phyloP scores from a whole-genome alignment of 2,329 filamentous ascomycete genomes.

The Thermothelomyces thermophilus region DNA sequence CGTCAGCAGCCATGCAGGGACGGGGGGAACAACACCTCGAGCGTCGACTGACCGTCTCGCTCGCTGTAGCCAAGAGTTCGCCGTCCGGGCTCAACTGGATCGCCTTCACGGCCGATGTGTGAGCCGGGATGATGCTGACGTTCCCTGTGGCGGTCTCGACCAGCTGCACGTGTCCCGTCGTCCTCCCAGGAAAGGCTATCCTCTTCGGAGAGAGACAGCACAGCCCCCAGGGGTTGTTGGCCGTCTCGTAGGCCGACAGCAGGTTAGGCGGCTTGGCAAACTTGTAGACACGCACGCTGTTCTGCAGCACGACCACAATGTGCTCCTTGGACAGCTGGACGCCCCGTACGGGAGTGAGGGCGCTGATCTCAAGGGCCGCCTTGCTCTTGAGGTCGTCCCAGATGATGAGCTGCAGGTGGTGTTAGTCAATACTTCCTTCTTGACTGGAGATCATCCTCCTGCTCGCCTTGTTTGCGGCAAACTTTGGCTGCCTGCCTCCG shows the following conservation, averaged over 20 bases:
- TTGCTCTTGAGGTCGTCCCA: conserved; percentile 84
- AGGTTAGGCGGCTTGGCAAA: conserved; percentile 68
- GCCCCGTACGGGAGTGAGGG: conserved; percentile 72
- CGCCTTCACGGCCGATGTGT: conserved; percentile 70
- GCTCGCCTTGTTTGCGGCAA: conserved; percentile 72
- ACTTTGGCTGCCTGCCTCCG: conserved; percentile 78
- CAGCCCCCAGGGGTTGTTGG: conserved; percentile 74
- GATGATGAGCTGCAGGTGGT: conserved; percentile 58
- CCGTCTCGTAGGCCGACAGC: conserved; percentile 73
- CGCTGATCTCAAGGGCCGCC: conserved; percentile 67
- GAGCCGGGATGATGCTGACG: conserved; percentile 90
- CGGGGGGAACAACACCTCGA: neutral
- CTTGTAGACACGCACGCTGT: conserved; percentile 73
- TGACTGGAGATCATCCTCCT: neutral
- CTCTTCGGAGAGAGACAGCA: conserved; percentile 68
- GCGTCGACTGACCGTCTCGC: conserved; percentile 55
- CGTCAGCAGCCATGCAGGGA: neutral
- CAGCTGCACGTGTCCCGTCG: conserved; percentile 80
- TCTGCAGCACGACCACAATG: conserved; percentile 74
- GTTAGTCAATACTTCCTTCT: neutral
- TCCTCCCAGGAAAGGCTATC: conserved; percentile 82
- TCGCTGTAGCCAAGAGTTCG: conserved; percentile 78
- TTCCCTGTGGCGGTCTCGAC: conserved; percentile 71
- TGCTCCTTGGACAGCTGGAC: conserved; percentile 69
- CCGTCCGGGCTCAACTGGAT: conserved; percentile 75